Evolutionary conservation across 139 green algal genomes (phyloP), one percentile per base, ranked within the genome.

Genomic region (Picochlorum sp.): DNA sequence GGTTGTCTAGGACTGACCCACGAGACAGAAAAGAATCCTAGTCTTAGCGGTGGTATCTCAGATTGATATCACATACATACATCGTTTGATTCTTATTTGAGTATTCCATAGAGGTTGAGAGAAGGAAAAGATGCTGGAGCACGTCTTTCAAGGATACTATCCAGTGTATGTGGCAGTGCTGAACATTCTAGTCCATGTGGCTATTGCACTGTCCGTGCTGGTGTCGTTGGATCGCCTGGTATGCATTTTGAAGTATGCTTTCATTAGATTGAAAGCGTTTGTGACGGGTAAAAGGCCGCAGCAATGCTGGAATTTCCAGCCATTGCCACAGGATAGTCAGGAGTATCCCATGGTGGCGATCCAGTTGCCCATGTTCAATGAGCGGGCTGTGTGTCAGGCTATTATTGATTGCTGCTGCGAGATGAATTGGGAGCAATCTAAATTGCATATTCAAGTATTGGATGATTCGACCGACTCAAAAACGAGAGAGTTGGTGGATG

Each of bases 281-380:
- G 16, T 78, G 3, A 81, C 76, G 2, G 78, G 78, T 24, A 44
- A 60, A n/a, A 61, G 47, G 8, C 72, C 78, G n/a, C 67, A 83
- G 52, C 44, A 78, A 41, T 21, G 26, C 16, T 85, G 79, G 62
- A 23, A 59, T 31, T 72, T 54, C 14, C 20, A 62, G 16, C 51
- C 62, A 11, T 69, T 85, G 41, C 78, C 78, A 10, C 44, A 76
- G 23, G 66, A 78, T 28, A 34, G 38, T 4, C 20, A 57, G 1
- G 26, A 44, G 2, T 70, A 67, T 49, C 66, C 71, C 11, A 66
- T 26, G 51, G 71, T 97, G n/a, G 85, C 90, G 8, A 78, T 98
- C 20, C 90, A 97, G 81, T 84, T 97, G 45, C 89, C 90, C 20
- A 97, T 96, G 90, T 96, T 95, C 77, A 97, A 97, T 65, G 89